A percentile compares a stretch with the other conserved stretches of the same genome.
Conservation (phyloP, 495 filamentous ascomycete species). For the Aspergillus haitiensis region DNA sequence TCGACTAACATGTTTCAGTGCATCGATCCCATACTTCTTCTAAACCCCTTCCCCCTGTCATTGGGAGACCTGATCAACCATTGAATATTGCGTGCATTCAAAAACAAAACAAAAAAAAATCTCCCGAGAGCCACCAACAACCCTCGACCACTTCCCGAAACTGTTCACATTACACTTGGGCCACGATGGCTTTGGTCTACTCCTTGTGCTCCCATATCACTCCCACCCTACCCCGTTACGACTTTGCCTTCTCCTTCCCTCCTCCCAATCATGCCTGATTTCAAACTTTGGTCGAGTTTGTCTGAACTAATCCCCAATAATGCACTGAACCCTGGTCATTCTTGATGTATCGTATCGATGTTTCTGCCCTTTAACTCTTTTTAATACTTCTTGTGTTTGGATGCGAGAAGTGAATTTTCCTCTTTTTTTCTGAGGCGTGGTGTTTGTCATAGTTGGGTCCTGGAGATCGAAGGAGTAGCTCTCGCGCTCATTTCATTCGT, state of each 20-base stretch:
- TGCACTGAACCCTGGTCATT: slow-evolving; percentile 17
- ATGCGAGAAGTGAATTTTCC: slow-evolving; percentile 16
- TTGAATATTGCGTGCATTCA: neutral
- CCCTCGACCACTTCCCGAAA: slow-evolving; percentile 1
- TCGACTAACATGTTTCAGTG: slow-evolving; percentile 35
- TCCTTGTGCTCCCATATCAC: neutral
- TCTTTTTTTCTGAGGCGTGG: neutral
- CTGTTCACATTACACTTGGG: neutral
- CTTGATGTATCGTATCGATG: slow-evolving; percentile 29
- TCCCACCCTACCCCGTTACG: neutral
- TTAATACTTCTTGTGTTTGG: slow-evolving; percentile 25
- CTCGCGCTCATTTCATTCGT: slow-evolving; percentile 18
- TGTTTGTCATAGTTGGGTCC: slow-evolving; percentile 16
- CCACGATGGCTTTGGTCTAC: slow-evolving; percentile 4
- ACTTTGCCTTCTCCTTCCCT: slow-evolving; percentile 4
- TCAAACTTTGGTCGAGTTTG: slow-evolving; percentile 8
- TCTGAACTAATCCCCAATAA: slow-evolving; percentile 9
- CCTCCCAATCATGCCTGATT: slow-evolving; percentile 11
- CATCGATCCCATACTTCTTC: slow-evolving; percentile 51
- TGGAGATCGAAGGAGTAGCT: slow-evolving; percentile 22
- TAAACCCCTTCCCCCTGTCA: slow-evolving; percentile 20
- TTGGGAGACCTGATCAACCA: slow-evolving; percentile 1
- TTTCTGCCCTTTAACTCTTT: slow-evolving; percentile 18
- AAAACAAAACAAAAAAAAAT: neutral
- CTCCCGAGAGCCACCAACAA: neutral